phyloP scores from a whole-genome alignment of 306 rosid genomes.

The Luffa aegyptiaca region DNA sequence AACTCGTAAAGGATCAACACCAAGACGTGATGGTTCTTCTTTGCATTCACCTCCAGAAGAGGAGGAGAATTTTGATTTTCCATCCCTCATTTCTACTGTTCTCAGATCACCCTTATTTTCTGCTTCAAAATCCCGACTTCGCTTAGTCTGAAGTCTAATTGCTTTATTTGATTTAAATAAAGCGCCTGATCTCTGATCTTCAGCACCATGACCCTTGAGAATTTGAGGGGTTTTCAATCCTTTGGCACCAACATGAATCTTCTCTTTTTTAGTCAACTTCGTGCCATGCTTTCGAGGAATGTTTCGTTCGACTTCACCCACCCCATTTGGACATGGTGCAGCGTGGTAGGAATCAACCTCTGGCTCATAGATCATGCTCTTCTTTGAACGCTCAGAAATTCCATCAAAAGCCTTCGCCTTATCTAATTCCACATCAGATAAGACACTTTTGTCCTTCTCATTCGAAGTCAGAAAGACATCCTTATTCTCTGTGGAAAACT shows the following conservation, averaged over 20 bases:
- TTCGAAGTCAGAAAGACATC: constrained; percentile 19
- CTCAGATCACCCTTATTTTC: constrained; percentile 16
- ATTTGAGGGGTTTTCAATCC: constrained; percentile 26
- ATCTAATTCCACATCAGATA: constrained; percentile 25
- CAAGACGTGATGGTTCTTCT: not conserved
- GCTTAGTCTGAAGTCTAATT: constrained; percentile 19
- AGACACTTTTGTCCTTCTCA: constrained; percentile 27
- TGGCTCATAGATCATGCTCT: constrained; percentile 21
- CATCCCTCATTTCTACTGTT: constrained; percentile 23
- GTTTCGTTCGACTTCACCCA: constrained; percentile 19
- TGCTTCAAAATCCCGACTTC: constrained; percentile 30
- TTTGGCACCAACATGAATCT: constrained; percentile 18
- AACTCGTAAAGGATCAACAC: not conserved
- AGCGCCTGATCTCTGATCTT: constrained; percentile 26
- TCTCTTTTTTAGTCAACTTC: constrained; percentile 23
- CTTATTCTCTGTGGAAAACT: constrained; percentile 27
- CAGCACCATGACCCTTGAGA: constrained; percentile 27
- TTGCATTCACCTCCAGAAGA: constrained; percentile 18
- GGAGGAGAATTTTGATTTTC: constrained; percentile 24
- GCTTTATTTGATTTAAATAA: constrained; percentile 21
- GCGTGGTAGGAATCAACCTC: constrained; percentile 27
- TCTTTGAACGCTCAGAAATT: constrained; percentile 31
- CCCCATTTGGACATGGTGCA: constrained; percentile 19
- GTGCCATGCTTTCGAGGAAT: constrained; percentile 10
- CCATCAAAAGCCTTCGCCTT: constrained; percentile 31